A percentile compares a stretch with the other conserved stretches of the same genome.
phyloP scores from a whole-genome alignment of 495 filamentous ascomycete genomes.

The Trichocladium antarcticum region DNA sequence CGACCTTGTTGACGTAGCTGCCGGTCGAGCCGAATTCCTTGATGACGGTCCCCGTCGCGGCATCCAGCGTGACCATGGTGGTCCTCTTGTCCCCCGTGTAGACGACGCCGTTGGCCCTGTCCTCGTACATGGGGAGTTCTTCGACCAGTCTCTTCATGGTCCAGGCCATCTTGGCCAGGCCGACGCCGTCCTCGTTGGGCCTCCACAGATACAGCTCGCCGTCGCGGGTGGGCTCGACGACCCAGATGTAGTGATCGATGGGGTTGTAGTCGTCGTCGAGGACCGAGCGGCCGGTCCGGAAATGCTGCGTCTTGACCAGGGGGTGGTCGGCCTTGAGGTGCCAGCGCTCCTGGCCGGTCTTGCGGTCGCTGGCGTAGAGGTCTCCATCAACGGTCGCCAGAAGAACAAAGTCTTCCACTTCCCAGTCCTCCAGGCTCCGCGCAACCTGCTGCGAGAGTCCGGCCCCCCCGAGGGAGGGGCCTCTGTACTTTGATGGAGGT shows the following conservation, averaged over 20 bases:
- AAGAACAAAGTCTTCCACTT: conserved; percentile 99
- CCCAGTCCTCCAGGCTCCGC: conserved; percentile 96
- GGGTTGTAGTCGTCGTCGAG: conserved; percentile 45
- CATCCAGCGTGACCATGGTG: conserved; percentile 77
- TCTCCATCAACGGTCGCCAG: conserved; percentile 98
- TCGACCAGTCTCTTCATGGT: conserved; percentile 78
- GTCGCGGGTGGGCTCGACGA: conserved; percentile 83
- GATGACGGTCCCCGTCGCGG: conserved; percentile 61
- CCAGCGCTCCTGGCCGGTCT: conserved; percentile 74
- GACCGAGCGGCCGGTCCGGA: conserved; percentile 56
- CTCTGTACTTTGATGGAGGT: conserved; percentile 51
- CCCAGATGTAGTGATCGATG: conserved; percentile 85
- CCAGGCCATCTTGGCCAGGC: conserved; percentile 67
- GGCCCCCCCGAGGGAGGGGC: conserved; percentile 38
- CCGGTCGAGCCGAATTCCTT: conserved; percentile 40
- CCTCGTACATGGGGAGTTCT: conserved; percentile 53
- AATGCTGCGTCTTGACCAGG: conserved; percentile 81
- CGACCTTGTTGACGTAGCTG: conserved; percentile 33
- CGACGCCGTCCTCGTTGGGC: conserved; percentile 54
- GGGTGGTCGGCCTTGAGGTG: conserved; percentile 69
- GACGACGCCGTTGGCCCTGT: conserved; percentile 58
- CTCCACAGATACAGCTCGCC: conserved; percentile 84
- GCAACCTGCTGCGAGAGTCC: conserved; percentile 70
- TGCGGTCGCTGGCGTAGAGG: conserved; percentile 83
- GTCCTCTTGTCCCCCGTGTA: conserved; percentile 90